Evolutionary conservation across 805 yeast genomes (phyloP).

Genomic region (Yarrowia sp.): DNA sequence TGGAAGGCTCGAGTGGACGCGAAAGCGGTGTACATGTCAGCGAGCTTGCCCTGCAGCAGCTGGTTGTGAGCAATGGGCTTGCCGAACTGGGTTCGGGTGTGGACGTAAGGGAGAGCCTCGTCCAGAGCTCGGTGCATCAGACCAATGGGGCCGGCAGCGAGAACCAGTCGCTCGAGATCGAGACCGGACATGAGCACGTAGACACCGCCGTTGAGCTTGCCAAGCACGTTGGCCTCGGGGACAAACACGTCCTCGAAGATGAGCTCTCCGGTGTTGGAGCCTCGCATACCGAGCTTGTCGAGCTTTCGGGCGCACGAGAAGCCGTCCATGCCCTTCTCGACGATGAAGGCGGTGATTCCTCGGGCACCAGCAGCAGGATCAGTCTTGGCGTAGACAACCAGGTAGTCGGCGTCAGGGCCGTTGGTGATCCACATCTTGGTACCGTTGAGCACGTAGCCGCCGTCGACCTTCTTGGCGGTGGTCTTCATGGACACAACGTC

Average conservation of each 20-base stretch:
- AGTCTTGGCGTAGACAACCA: constrained; percentile 49
- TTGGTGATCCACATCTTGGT: constrained; percentile 51
- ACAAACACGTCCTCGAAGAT: constrained; percentile 49
- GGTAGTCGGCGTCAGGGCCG: constrained; percentile 49
- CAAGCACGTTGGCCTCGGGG: constrained; percentile 48
- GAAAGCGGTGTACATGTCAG: constrained; percentile 50
- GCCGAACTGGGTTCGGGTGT: constrained; percentile 48
- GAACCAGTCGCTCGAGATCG: constrained; percentile 48
- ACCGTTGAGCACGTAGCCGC: constrained; percentile 47
- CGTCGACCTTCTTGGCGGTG: constrained; percentile 46
- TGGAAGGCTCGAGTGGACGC: constrained; percentile 48
- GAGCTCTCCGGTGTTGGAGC: constrained; percentile 50
- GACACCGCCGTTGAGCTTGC: constrained; percentile 47
- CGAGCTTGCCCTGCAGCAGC: constrained; percentile 49
- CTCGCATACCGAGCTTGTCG: constrained; percentile 50
- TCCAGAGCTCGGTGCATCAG: constrained; percentile 49
- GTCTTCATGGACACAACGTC: constrained; percentile 50
- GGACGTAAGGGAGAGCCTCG: constrained; percentile 49
- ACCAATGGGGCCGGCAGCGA: constrained; percentile 49
- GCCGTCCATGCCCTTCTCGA: constrained; percentile 47
- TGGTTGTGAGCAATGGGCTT: constrained; percentile 49
- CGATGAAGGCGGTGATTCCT: constrained; percentile 49
- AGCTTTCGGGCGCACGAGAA: constrained; percentile 48
- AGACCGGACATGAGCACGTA: constrained; percentile 49
- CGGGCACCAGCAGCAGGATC: constrained; percentile 47